These are phyloP conservation scores for Tylopilus subfusipes DNA, from an alignment of 768 basidiomycete genomes.

Conservation along the genomic window DNA sequence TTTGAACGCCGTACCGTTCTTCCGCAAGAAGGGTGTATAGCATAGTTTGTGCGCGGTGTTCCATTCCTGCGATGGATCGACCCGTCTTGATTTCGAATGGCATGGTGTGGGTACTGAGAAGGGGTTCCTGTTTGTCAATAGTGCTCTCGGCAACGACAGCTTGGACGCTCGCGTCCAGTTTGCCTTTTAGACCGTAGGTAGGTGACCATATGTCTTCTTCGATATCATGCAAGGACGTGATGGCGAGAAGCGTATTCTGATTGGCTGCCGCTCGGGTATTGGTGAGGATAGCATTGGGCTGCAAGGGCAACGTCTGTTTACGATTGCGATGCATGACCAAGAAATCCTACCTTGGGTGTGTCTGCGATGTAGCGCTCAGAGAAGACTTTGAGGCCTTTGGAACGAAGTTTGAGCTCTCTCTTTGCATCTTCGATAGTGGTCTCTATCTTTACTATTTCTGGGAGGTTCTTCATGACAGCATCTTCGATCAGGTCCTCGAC, in stretches of 20 bases:
- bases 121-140: slow-evolving; percentile 20
- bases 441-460: slow-evolving; percentile 60
- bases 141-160: slow-evolving; percentile 54
- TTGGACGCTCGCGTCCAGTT: slow-evolving; percentile 87
- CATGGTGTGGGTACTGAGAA: slow-evolving; percentile 35
- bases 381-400: slow-evolving; percentile 64
- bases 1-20: slow-evolving; percentile 84
- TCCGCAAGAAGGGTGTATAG: slow-evolving; percentile 87
- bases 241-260: slow-evolving; percentile 58
- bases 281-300: slow-evolving; percentile 64
- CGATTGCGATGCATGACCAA: neutral
- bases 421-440: slow-evolving; percentile 59
- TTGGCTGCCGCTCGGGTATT: slow-evolving; percentile 57
- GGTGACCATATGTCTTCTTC: slow-evolving; percentile 99
- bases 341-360: slow-evolving; percentile 53
- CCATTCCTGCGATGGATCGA: slow-evolving; percentile 68
- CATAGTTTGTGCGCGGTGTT: slow-evolving; percentile 98
- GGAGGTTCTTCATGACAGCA: slow-evolving; percentile 49
- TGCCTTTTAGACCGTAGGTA: slow-evolving; percentile 91
- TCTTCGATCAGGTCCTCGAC: slow-evolving; percentile 59
- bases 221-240: slow-evolving; percentile 74
- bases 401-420: slow-evolving; percentile 56
- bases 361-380: slow-evolving; percentile 61
- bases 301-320: neutral
- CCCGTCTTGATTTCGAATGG: slow-evolving; percentile 99